Evolutionary conservation across 306 rosid genomes (phyloP).

Genomic region (Cicer yamashitae): DNA sequence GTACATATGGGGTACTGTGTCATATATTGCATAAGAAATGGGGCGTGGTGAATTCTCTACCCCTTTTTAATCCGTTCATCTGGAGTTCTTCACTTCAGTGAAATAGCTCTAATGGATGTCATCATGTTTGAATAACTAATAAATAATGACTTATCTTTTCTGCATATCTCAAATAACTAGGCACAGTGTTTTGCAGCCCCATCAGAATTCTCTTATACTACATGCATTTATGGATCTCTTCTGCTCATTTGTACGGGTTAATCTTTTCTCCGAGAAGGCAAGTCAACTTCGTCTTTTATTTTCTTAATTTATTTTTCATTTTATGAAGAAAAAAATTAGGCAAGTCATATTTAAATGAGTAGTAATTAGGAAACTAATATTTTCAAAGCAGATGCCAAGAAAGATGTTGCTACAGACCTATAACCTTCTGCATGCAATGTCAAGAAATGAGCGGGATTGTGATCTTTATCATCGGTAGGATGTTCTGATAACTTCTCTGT

Average conservation of each 20-base stretch:
- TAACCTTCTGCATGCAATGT: slow-evolving; percentile 87
- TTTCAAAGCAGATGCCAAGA: slow-evolving; percentile 86
- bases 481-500: slow-evolving; percentile 32
- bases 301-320: slow-evolving; percentile 34
- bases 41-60: slow-evolving; percentile 1
- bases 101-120: slow-evolving; percentile 17
- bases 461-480: slow-evolving; percentile 97
- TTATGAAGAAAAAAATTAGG: not conserved
- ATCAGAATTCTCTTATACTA: slow-evolving; percentile 91
- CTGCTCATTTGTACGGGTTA: slow-evolving; percentile 94
- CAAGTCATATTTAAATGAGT: slow-evolving; percentile 11
- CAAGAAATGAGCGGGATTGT: slow-evolving; percentile 91
- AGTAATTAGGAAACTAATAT: slow-evolving; percentile 38
- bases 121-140: slow-evolving; percentile 32
- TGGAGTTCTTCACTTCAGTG: slow-evolving; percentile 30
- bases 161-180: slow-evolving; percentile 74
- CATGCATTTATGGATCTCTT: slow-evolving; percentile 97
- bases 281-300: slow-evolving; percentile 46
- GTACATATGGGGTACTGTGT: not conserved
- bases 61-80: slow-evolving; percentile 32
- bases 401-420: slow-evolving; percentile 94
- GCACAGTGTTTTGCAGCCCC: slow-evolving; percentile 93
- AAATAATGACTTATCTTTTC: slow-evolving; percentile 41
- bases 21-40: slow-evolving; percentile 36
- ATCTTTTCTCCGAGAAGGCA: slow-evolving; percentile 95